Percentiles rank a stretch among this genome's conserved stretches.
phyloP scores from a whole-genome alignment of 139 green algal species.

The Prasinococcaceae sp. region DNA sequence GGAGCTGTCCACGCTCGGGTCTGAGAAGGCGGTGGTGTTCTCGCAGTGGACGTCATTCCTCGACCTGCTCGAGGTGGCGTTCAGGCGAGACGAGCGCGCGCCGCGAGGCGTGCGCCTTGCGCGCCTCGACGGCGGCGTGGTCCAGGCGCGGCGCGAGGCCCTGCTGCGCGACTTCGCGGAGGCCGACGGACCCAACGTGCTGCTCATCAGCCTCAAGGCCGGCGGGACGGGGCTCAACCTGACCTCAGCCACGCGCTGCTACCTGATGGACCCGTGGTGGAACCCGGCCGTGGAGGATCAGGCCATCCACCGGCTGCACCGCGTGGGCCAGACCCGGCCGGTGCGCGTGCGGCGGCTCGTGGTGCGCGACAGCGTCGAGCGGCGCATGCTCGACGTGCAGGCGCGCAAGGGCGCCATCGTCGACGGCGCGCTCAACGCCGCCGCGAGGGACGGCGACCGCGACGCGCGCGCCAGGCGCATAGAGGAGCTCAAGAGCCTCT shows the following conservation, averaged over 20 bases:
- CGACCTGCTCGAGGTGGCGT: conserved; percentile 61
- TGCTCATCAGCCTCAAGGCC: conserved; percentile 34
- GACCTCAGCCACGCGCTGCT: conserved; percentile 25
- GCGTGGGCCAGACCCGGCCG: conserved; percentile 44
- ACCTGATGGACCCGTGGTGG: conserved; percentile 37
- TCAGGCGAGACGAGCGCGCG: too few relatives aligned
- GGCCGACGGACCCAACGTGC: conserved; percentile 4
- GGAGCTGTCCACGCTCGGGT: not conserved
- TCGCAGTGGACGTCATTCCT: conserved; percentile 83
- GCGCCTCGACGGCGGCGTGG: conserved; percentile 63
- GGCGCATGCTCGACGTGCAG: conserved; percentile 63
- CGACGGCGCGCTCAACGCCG: conserved; percentile 17
- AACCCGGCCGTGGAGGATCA: conserved; percentile 67
- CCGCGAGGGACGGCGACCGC: too few relatives aligned
- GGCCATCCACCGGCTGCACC: conserved; percentile 55
- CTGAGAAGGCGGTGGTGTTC: conserved; percentile 75
- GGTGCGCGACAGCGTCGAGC: conserved; percentile 52
- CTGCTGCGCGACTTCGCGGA: conserved; percentile 56
- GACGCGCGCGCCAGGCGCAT: conserved; percentile 10
- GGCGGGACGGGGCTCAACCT: conserved; percentile 48
- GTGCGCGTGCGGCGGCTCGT: conserved; percentile 30
- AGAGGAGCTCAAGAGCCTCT: conserved; percentile 26
- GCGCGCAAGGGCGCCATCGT: conserved; percentile 22
- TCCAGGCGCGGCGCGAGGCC: conserved; percentile 30
- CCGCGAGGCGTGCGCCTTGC: too few relatives aligned